Evolutionary conservation across 2,329 filamentous ascomycete species (phyloP).

Genomic region (Fusarium succisae): DNA sequence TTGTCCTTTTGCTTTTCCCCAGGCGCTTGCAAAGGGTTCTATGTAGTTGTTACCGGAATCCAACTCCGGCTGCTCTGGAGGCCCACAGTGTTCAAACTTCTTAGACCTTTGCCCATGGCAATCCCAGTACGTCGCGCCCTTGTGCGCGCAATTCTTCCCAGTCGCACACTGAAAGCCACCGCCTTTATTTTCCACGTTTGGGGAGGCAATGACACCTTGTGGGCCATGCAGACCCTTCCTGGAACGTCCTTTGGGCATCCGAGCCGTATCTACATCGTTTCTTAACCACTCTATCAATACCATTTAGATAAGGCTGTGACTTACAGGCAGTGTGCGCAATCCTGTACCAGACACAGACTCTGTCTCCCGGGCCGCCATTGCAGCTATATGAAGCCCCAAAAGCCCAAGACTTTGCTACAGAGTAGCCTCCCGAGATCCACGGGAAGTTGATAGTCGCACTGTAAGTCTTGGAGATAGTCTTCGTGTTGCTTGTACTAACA

Average conservation of each 20-base stretch:
- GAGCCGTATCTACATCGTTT: neutral
- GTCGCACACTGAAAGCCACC: neutral
- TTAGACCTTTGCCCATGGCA: neutral
- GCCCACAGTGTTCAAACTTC: neutral
- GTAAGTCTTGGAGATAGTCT: neutral
- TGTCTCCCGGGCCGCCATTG: neutral
- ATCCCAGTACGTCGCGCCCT: neutral
- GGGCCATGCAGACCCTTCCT: neutral
- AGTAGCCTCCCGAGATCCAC: neutral
- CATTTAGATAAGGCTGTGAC: neutral
- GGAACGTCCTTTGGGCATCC: neutral
- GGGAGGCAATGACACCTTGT: neutral
- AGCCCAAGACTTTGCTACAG: neutral
- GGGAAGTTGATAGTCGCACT: neutral
- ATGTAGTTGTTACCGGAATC: neutral
- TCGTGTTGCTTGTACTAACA: neutral
- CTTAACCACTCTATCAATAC: neutral
- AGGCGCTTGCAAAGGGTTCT: neutral
- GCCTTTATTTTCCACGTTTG: neutral
- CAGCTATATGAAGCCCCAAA: neutral
- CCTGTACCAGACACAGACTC: neutral
- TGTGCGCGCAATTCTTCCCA: neutral
- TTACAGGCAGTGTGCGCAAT: neutral
- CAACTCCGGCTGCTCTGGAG: neutral
- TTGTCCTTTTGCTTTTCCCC: neutral